Evolutionary conservation across 2,329 filamentous ascomycete genomes (phyloP).

Genomic region (Cryphonectria parasitica): DNA sequence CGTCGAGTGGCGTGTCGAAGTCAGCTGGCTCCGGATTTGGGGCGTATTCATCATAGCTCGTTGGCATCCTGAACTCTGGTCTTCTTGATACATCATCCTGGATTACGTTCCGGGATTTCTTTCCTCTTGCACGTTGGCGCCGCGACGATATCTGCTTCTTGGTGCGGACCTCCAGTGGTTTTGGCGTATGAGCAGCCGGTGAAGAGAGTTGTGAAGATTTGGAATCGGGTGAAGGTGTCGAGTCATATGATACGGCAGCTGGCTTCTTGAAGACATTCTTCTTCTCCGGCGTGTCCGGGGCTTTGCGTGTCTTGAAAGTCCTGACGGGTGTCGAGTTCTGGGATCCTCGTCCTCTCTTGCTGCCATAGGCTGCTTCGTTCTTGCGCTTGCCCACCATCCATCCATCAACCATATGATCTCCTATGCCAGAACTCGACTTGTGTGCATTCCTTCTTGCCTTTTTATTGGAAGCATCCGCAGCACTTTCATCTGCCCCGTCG

Average conservation of each 20-base stretch:
- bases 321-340: constrained; percentile 8
- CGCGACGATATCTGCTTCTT: neutral
- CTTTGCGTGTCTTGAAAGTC: neutral
- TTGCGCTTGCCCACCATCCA: constrained; percentile 8
- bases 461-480: constrained; percentile 4
- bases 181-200: constrained; percentile 19
- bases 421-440: neutral
- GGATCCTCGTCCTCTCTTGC: constrained; percentile 10
- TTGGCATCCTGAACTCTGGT: constrained; percentile 25
- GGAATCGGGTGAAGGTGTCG: constrained; percentile 10
- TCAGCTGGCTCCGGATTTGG: neutral
- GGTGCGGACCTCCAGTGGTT: neutral
- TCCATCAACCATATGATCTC: constrained; percentile 21
- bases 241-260: neutral
- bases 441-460: neutral
- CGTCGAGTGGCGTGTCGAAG: constrained; percentile 12
- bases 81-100: constrained; percentile 21
- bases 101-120: neutral
- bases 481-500: neutral
- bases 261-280: constrained; percentile 27
- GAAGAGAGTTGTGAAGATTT: constrained; percentile 22
- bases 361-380: constrained; percentile 15
- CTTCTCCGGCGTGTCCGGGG: constrained; percentile 23
- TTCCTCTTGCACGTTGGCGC: constrained; percentile 1
- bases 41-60: constrained; percentile 22